A percentile compares a stretch with the other conserved stretches of the same genome.
These are phyloP conservation scores for Chloromonas sp. DNA, from an alignment of 163 green algal species.

Conservation along the genomic window DNA sequence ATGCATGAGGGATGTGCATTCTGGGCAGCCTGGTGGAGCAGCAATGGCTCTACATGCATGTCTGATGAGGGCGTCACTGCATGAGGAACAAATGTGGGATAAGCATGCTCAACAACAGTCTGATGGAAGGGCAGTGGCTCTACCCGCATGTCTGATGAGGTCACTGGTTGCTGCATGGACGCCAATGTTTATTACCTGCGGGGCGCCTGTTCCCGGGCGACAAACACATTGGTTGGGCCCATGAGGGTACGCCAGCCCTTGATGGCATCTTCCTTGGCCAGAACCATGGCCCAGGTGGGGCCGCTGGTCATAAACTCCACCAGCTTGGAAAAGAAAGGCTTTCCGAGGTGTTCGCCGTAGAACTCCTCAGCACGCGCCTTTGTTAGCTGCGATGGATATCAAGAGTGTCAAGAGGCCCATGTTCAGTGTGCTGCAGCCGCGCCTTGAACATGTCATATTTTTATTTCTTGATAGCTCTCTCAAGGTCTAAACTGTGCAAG, in stretches of 20 bases:
- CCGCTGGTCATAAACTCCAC: conserved; percentile 76
- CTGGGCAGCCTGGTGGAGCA: not conserved
- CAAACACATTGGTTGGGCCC: conserved; percentile 66
- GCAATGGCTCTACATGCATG: not conserved
- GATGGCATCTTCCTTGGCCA: conserved; percentile 61
- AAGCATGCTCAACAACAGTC: too few species aligned
- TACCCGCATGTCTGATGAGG: too few species aligned
- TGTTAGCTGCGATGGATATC: conserved; percentile 42
- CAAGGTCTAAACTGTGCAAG: not conserved
- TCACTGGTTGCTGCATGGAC: too few species aligned
- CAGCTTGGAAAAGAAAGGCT: conserved; percentile 66
- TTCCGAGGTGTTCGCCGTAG: conserved; percentile 73
- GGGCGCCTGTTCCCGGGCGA: conserved; percentile 41
- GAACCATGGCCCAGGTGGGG: conserved; percentile 60
- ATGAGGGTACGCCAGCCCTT: conserved; percentile 63
- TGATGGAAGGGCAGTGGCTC: too few species aligned
- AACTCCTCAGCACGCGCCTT: conserved; percentile 59
- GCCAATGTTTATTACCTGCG: conserved; percentile 4
- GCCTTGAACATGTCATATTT: not conserved
- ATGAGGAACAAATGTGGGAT: too few species aligned
- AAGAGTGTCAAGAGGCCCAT: not conserved
- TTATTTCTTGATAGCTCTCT: not conserved
- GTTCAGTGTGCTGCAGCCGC: not conserved
- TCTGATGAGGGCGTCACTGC: too few species aligned
- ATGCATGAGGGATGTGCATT: not conserved